Conservation (phyloP, 805 yeast genomes). For the Kregervanrija pseudodelftensis region DNA sequence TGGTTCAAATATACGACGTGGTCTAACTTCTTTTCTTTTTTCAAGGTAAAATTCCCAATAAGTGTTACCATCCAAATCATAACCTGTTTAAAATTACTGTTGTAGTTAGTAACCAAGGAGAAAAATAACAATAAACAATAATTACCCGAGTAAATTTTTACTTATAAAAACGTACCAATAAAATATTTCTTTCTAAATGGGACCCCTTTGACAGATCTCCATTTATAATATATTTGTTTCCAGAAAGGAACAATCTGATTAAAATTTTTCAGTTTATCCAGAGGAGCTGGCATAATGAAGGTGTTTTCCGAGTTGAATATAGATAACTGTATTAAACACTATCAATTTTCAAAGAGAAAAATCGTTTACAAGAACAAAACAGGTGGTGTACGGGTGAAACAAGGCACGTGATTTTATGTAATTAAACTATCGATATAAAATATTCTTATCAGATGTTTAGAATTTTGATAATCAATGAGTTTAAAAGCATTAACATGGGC, state of each 20-base stretch:
- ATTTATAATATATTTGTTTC: constrained; percentile 45
- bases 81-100: constrained; percentile 31
- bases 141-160: neutral
- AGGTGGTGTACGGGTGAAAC: too few species aligned
- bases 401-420: too few species aligned
- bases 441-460: too few species aligned
- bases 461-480: too few species aligned
- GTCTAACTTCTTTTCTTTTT: constrained; percentile 31
- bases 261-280: constrained; percentile 41
- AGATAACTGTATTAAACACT: too few species aligned
- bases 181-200: constrained; percentile 70
- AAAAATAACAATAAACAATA: neutral
- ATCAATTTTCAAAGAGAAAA: too few species aligned
- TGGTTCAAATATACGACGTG: constrained; percentile 62
- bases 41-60: constrained; percentile 74
- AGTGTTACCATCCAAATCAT: constrained; percentile 77
- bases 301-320: too few species aligned
- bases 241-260: constrained; percentile 38
- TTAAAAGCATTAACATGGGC: too few species aligned
- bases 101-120: neutral
- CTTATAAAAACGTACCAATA: constrained; percentile 29
- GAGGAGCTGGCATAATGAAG: constrained; percentile 10
- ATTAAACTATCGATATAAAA: too few species aligned
- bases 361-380: too few species aligned
- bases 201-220: constrained; percentile 52